Base-by-base conservation (phyloP, 169 alveolate genomes). In the Toxoplasma gondii region DNA sequence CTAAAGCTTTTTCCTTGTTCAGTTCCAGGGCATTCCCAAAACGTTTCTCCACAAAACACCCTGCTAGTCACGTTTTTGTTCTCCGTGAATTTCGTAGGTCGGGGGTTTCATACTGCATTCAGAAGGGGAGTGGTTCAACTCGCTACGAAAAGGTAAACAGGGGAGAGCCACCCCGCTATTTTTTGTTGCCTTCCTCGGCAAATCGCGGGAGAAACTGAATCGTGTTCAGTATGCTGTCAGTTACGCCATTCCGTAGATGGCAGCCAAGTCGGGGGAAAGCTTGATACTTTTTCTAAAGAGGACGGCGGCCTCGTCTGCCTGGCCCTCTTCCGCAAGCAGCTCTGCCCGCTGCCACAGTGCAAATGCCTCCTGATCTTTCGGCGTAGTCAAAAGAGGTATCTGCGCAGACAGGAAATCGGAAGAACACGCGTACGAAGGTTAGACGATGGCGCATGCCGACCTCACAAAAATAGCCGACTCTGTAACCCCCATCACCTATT, bases 271-370 rank as follows among this genome's bases (percentile, higher is more conserved):
- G 0, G 94, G 94, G 31, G 95, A 91, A 9, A 86, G 58, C 91
- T 83, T 94, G 38, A 93, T n/a, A 64, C 94, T 88, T 49, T 54
- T 41, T 17, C 96, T 74, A 45, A 94, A 94, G 1, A 83, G 70
- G 41, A 22, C 74, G n/a, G 92, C 94, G 0, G 96, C 96, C 53
- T 93, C 93, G 36, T 94, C 94, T 0, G 93, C 67, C 67, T 83
- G 81, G 49, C 96, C 96, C 78, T 86, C 83, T 92, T 94, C 96
- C 38, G 96, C 96, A 39, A 92, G 86, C 80, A 94, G 91, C 93
- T 94, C 94, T 2, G 96, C 96, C 83, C 91, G 78, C 84, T 67
- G 92, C 95, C 94, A 94, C 34, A 94, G 93, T 1, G 88, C 91
- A 43, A 83, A 94, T 0, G 96, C 96, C 86, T 91, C 91, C 70